Evolutionary conservation across 139 green algal species (phyloP), one percentile per base, ranked within the genome.

Genomic region (Micractinium sp.): DNA sequence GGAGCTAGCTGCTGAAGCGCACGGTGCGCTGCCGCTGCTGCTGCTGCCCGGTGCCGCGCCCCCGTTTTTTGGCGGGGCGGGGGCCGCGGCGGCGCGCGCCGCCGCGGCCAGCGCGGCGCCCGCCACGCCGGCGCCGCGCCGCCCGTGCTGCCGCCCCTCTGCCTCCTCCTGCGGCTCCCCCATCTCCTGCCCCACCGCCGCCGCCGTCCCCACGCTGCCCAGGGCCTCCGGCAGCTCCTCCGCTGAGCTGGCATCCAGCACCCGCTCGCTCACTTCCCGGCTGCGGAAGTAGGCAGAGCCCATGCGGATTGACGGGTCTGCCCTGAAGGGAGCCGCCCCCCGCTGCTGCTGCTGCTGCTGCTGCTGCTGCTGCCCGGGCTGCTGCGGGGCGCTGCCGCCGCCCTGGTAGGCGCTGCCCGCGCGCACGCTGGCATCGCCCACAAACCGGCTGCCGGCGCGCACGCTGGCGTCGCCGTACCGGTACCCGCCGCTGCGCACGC

Each of bases 401-500:
- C 29, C 47, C 7, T 47, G 41, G 47, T 71, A 85, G 15, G 79
- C 79, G 29, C 18, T 29, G 33, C 74, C 74, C 0, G 74, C 74
- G 1, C 74, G 74, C 35, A 80, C 74, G 74, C 74, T 80, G 74
- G 81, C n/a, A 39, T 91, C 81, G n/a, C 81, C 81, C 19, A n/a
- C 56, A 35, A 75, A 86, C 5, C 81, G 31, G 53, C 29, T 76
- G 29, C 60, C 81, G 2, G 81, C 81, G 0, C 81, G 56, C 56
- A 86, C 81, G 14, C 29, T 56, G 81, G 60, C 60, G 56, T 86
- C 81, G 29, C n/a, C 81, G 56, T 86, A 86, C n/a, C 81, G 81
- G n/a, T 86, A 86, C 18, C 81, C 81, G 2, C 81, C 81, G 39
- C 47, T 66, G 39, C 81, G 81, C 56, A 56, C 33, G 60, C 81